These are phyloP conservation scores for Phialophora expanda DNA, from an alignment of 2,329 filamentous ascomycete genomes.

Conservation along the genomic window DNA sequence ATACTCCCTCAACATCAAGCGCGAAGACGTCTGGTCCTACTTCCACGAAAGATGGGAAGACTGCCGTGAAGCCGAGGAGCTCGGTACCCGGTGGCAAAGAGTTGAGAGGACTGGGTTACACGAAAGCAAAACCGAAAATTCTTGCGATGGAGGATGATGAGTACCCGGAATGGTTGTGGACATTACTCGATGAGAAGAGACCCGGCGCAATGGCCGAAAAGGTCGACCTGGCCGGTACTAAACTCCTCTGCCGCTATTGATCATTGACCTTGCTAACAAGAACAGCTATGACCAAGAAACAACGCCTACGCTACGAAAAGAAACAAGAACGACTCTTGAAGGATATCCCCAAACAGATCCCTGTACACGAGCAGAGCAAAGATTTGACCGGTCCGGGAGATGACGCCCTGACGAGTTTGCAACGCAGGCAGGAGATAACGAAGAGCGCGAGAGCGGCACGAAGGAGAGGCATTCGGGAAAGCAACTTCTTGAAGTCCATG, in stretches of 20 bases:
- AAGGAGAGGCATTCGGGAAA: slow-evolving; percentile 54
- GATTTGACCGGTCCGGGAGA: slow-evolving; percentile 51
- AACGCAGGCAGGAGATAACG: slow-evolving; percentile 50
- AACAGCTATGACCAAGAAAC: slow-evolving; percentile 52
- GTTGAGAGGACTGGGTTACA: slow-evolving; percentile 53
- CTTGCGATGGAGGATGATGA: slow-evolving; percentile 54
- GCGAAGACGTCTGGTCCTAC: slow-evolving; percentile 29
- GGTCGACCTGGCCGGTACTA: slow-evolving; percentile 50
- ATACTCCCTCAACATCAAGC: slow-evolving; percentile 31
- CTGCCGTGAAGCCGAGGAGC: slow-evolving; percentile 44
- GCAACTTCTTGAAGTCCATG: slow-evolving; percentile 56
- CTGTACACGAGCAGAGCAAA: slow-evolving; percentile 52
- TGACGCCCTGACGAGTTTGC: slow-evolving; percentile 46
- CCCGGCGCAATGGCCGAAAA: slow-evolving; percentile 44
- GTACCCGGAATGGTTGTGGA: slow-evolving; percentile 57
- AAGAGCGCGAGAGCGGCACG: slow-evolving; percentile 53
- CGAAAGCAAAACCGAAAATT: slow-evolving; percentile 54
- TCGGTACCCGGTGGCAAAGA: slow-evolving; percentile 49
- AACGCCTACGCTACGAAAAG: slow-evolving; percentile 54
- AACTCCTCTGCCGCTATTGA: not conserved
- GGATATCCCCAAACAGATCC: slow-evolving; percentile 49
- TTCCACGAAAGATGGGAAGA: slow-evolving; percentile 42
- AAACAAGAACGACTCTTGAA: slow-evolving; percentile 52
- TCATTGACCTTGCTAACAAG: not conserved
- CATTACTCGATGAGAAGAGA: slow-evolving; percentile 47